Conservation (phyloP, 1,139 yeast species). For the Suhomyces maxii region DNA sequence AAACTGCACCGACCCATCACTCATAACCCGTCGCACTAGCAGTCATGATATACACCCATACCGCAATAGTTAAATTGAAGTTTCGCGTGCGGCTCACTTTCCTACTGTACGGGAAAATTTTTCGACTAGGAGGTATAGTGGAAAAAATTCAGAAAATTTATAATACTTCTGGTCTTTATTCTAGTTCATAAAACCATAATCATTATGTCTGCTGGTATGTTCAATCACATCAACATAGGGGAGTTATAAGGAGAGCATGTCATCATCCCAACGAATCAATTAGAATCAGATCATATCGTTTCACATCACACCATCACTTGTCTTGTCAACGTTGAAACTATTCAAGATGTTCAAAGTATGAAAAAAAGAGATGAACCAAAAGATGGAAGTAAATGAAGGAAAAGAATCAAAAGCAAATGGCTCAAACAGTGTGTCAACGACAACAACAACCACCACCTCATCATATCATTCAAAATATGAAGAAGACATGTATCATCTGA, state of each 20-base stretch:
- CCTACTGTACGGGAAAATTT: slow-evolving; percentile 9
- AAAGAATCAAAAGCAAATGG: no score
- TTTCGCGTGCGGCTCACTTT: not conserved
- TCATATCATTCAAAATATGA: not conserved
- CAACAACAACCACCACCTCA: no score
- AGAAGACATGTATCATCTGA: not conserved
- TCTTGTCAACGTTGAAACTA: no score
- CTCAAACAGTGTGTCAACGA: no score
- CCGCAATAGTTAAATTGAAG: not conserved
- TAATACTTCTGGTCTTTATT: slow-evolving; percentile 14
- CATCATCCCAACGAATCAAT: no score
- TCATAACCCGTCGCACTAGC: no score
- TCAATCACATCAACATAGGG: not conserved
- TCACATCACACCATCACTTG: no score
- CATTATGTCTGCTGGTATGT: slow-evolving; percentile 25
- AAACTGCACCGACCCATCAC: no score
- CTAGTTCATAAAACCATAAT: slow-evolving; percentile 24
- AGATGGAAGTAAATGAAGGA: no score
- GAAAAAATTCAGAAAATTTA: slow-evolving; percentile 15
- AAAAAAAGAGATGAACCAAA: no score
- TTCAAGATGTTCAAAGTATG: no score
- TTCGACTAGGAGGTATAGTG: slow-evolving; percentile 11
- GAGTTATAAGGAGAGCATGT: not conserved
- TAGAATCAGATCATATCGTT: no score
- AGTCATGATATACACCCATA: not conserved